Percentiles rank a stretch among this genome's conserved stretches.
These are phyloP conservation scores for Candida tallmaniae DNA, from an alignment of 805 yeast species.

Conservation along the genomic window DNA sequence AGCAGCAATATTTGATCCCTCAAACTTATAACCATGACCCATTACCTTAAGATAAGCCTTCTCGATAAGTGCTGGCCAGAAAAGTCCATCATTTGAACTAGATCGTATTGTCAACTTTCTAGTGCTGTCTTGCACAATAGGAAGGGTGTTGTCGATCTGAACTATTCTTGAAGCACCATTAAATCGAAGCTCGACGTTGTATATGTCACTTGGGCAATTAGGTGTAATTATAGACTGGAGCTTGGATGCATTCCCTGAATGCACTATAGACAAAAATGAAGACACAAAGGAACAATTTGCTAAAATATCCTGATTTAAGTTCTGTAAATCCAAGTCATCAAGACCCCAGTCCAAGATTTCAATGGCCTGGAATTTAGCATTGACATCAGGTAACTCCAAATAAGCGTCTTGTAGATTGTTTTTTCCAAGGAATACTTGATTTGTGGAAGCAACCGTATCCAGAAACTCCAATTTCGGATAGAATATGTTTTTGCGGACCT, in stretches of 20 bases:
- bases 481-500: constrained; percentile 6
- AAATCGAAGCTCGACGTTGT: constrained; percentile 40
- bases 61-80: constrained; percentile 75
- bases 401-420: neutral
- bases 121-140: constrained; percentile 20
- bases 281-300: constrained; percentile 77
- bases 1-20: constrained; percentile 72
- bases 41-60: constrained; percentile 64
- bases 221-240: constrained; percentile 22
- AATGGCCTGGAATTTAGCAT: constrained; percentile 7
- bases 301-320: constrained; percentile 46
- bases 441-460: constrained; percentile 7
- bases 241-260: constrained; percentile 15
- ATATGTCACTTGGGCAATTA: constrained; percentile 21
- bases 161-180: constrained; percentile 53
- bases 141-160: constrained; percentile 43
- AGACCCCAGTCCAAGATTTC: constrained; percentile 43
- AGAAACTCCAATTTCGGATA: constrained; percentile 20
- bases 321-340: constrained; percentile 14
- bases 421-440: neutral
- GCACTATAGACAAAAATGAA: constrained; percentile 50
- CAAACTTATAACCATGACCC: constrained; percentile 54
- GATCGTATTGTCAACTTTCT: constrained; percentile 34
- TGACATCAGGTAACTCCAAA: constrained; percentile 13
- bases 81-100: constrained; percentile 22